Conservation (phyloP, 257 asterid species). For the Vinca minor region DNA sequence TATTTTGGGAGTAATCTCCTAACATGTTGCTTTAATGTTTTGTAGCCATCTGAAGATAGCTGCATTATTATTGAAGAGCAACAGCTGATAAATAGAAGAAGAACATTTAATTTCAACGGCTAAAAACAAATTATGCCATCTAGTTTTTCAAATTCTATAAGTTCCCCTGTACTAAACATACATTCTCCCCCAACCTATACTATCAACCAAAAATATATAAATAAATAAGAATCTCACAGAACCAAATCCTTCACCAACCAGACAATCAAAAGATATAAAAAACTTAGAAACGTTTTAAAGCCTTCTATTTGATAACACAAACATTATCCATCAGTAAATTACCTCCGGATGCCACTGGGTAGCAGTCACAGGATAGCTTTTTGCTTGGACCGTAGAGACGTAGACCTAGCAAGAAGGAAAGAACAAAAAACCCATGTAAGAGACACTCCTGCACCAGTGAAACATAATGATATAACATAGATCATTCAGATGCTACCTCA, state of each 20-base stretch:
- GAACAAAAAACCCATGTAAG: not conserved
- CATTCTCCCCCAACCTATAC: not conserved
- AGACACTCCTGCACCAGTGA: not conserved
- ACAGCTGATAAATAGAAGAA: not conserved
- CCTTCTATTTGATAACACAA: not conserved
- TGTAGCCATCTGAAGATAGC: not conserved
- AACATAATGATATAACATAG: not conserved
- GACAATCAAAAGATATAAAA: not conserved
- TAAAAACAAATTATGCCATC: not conserved
- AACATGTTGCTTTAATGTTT: not conserved
- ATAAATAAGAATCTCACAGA: not conserved
- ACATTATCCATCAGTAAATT: conserved; percentile 10
- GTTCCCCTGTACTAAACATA: not conserved
- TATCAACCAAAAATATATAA: not conserved
- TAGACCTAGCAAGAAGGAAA: conserved; percentile 44
- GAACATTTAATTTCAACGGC: not conserved
- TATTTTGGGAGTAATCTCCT: too few species aligned
- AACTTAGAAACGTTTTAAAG: not conserved
- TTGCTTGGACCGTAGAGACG: conserved; percentile 77
- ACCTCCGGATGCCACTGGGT: conserved; percentile 99
- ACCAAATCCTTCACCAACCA: not conserved
- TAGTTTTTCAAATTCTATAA: not conserved
- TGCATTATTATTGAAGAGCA: not conserved
- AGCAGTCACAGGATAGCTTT: conserved; percentile 69
- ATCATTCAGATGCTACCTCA: conserved; percentile 37